Evolutionary conservation across 305 asterid species (phyloP).

Genomic region (Salvia sclarea): DNA sequence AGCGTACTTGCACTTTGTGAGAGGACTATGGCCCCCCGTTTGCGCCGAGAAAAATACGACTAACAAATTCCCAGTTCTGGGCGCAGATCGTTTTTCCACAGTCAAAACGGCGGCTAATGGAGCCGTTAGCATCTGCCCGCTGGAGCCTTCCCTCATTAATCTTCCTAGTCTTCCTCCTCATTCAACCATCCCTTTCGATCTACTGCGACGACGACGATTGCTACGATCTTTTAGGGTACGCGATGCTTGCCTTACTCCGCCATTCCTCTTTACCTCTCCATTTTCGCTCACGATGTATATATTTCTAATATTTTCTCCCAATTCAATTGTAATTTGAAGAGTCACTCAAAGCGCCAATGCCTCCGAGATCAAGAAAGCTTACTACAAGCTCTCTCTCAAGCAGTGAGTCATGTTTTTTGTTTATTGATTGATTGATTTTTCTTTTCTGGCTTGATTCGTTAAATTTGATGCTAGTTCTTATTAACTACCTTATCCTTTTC

Average conservation of each 20-base stretch:
- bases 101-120: conserved; percentile 49
- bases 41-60: conserved; percentile 21
- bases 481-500: neutral
- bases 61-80: conserved; percentile 22
- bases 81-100: conserved; percentile 29
- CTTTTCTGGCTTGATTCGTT: neutral
- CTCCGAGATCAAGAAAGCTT: conserved; percentile 60
- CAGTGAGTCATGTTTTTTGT: conserved; percentile 42
- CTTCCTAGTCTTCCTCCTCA: conserved; percentile 49
- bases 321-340: conserved; percentile 31
- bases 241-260: conserved; percentile 17
- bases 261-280: neutral
- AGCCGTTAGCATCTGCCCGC: conserved; percentile 53
- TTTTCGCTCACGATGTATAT: neutral
- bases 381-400: conserved; percentile 88
- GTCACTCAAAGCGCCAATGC: conserved; percentile 59
- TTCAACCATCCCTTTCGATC: conserved; percentile 75
- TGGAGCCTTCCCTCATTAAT: conserved; percentile 49
- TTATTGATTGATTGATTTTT: neutral
- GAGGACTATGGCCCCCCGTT: neutral
- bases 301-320: neutral
- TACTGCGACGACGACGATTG: conserved; percentile 95
- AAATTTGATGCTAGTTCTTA: neutral
- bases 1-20: conserved; percentile 13
- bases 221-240: conserved; percentile 87